Base-by-base conservation (phyloP, 148 eudicot species). In the Arbutus unedo region DNA sequence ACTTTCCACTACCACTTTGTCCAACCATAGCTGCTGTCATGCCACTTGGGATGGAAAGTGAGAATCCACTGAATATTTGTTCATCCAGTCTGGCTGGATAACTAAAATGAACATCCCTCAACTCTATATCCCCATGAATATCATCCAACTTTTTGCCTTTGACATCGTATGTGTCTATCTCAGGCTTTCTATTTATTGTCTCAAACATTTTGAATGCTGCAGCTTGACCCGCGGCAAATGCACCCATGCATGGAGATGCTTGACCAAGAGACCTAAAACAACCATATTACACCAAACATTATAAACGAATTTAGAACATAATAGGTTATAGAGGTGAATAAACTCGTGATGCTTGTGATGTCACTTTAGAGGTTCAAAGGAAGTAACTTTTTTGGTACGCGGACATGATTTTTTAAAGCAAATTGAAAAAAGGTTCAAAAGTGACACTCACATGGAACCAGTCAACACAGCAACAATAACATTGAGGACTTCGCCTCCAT, bases 1-100 rank as follows among this genome's bases (percentile, higher is more conserved):
- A 91, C 83, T 91, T 91, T 51, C 94, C 94, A 14, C 94, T 91
- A 45, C 92, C 92, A 82, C 94, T 91, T 78, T 91, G 91, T 43
- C 94, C 94, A 47, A 91, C 94, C 82, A 91, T 77, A 78, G 94
- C 92, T 54, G 88, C 87, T 45, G 94, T 90, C 15, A 81, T 83
- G 74, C 94, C 94, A 60, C 89, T 87, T 10, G 91, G 83, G 80
- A 91, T 90, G 66, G 64, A 86, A 2, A 91, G 83, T 10, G 92
- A 90, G 81, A 91, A 89, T 51, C 91, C 91, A 9, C 82, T 73
- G 77, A 91, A 91, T 48, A 91, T 90, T 66, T 83, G 88, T 82
- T 91, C 94, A 79, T 90, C 88, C 48, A 92, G 90, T 54, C 94
- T 83, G 6, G 91, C 85, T 51, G 94, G 94, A 76, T 91, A 91